These are phyloP conservation scores for Antrodiella citrinella DNA, from an alignment of 768 basidiomycete genomes.

Conservation along the genomic window DNA sequence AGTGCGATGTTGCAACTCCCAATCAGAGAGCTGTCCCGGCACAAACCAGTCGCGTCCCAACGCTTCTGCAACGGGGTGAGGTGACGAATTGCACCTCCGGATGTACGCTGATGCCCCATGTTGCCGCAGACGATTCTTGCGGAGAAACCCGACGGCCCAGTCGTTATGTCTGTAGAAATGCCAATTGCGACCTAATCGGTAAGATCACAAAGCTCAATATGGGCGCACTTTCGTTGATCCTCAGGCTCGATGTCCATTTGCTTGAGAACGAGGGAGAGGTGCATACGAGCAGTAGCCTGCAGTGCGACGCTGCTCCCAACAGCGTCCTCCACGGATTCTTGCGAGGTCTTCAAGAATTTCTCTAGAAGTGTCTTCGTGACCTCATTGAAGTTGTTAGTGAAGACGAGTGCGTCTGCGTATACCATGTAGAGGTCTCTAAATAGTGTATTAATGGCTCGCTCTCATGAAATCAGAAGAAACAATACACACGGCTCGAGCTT, in stretches of 20 bases:
- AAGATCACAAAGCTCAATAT: no score
- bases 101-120: neutral
- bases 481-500: neutral
- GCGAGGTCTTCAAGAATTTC: neutral
- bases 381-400: neutral
- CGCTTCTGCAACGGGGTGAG: slow-evolving; percentile 10
- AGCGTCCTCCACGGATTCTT: neutral
- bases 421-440: neutral
- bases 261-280: slow-evolving; percentile 11
- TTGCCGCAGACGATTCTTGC: neutral
- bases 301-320: neutral
- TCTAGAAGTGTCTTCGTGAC: slow-evolving; percentile 1
- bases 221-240: slow-evolving; percentile 10
- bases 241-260: slow-evolving; percentile 10
- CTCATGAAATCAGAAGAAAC: no score
- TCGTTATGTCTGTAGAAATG: neutral
- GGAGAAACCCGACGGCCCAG: neutral
- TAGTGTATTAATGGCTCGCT: no score
- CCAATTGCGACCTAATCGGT: neutral
- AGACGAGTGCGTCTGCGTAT: neutral
- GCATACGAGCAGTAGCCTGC: neutral
- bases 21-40: neutral
- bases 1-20: no score
- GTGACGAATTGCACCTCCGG: neutral
- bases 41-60: slow-evolving; percentile 2